Conservation (phyloP, 305 asterid genomes). For the Plantago lanceolata region DNA sequence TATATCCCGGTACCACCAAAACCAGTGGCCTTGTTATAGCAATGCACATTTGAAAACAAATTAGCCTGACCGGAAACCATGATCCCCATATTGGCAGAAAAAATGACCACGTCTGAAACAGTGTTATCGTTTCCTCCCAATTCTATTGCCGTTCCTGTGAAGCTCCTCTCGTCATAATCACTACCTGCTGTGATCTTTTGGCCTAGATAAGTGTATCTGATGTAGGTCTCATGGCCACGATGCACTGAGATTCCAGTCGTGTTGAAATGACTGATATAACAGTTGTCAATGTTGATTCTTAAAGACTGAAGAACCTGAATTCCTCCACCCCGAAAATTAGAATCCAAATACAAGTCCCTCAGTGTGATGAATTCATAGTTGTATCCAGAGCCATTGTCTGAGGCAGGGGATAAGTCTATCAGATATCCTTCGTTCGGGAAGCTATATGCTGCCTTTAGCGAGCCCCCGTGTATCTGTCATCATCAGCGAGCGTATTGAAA, state of each 20-base stretch:
- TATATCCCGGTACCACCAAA: slow-evolving; percentile 79
- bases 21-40: slow-evolving; percentile 77
- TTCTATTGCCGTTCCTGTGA: slow-evolving; percentile 68
- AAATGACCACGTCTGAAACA: slow-evolving; percentile 65
- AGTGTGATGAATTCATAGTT: slow-evolving; percentile 65
- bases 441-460: slow-evolving; percentile 60
- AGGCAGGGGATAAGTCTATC: slow-evolving; percentile 52
- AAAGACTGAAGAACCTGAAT: slow-evolving; percentile 60
- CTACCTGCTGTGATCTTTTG: slow-evolving; percentile 77
- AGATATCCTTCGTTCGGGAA: slow-evolving; percentile 60
- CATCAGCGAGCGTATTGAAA: neutral
- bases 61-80: slow-evolving; percentile 69
- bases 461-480: slow-evolving; percentile 78
- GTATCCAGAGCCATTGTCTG: slow-evolving; percentile 31
- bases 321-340: slow-evolving; percentile 78
- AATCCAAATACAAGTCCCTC: slow-evolving; percentile 60
- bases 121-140: slow-evolving; percentile 70
- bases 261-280: slow-evolving; percentile 66
- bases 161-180: slow-evolving; percentile 44
- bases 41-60: slow-evolving; percentile 64
- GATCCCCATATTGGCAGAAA: slow-evolving; percentile 67
- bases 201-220: slow-evolving; percentile 67
- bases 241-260: slow-evolving; percentile 56
- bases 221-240: slow-evolving; percentile 77
- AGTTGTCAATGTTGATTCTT: slow-evolving; percentile 70